These are phyloP conservation scores for Fusarium sambucinum DNA, from an alignment of 2,329 filamentous ascomycete species.

Conservation along the genomic window DNA sequence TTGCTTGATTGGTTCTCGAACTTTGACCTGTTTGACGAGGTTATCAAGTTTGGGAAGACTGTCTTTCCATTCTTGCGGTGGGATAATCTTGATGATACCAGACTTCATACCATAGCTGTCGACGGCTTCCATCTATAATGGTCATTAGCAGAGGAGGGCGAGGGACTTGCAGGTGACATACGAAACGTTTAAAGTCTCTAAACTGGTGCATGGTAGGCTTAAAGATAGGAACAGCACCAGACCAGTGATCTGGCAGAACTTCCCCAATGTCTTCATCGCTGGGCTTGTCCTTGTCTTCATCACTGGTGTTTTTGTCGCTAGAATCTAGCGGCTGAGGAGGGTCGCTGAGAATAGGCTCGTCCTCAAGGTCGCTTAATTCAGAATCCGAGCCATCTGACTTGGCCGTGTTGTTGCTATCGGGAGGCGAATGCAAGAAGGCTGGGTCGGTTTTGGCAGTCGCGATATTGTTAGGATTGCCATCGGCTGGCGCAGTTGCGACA, in stretches of 20 bases:
- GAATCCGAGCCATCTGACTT: conserved; percentile 73
- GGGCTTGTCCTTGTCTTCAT: conserved; percentile 57
- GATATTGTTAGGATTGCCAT: conserved; percentile 52
- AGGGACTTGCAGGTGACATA: conserved; percentile 59
- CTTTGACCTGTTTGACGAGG: conserved; percentile 88
- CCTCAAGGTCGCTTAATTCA: conserved; percentile 74
- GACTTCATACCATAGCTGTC: conserved; percentile 97
- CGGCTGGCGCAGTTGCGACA: conserved; percentile 43
- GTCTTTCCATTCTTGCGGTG: conserved; percentile 92
- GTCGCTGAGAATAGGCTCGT: conserved; percentile 60
- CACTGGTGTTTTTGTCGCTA: conserved; percentile 47
- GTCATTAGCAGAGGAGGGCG: conserved; percentile 44
- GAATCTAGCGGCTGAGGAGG: conserved; percentile 45
- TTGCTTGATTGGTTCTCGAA: conserved; percentile 97
- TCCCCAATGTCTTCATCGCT: conserved; percentile 75
- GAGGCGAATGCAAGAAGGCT: conserved; percentile 70
- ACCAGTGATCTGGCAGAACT: conserved; percentile 87
- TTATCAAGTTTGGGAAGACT: conserved; percentile 83
- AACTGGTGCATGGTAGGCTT: conserved; percentile 96
- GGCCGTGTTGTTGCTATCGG: conserved; percentile 71
- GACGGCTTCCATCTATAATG: conserved; percentile 78
- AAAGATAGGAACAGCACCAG: conserved; percentile 92
- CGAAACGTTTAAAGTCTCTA: conserved; percentile 90
- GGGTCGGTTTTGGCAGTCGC: conserved; percentile 51
- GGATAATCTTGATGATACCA: conserved; percentile 95